Evolutionary conservation across 306 rosid species (phyloP).

Genomic region (Medicago lupulina): DNA sequence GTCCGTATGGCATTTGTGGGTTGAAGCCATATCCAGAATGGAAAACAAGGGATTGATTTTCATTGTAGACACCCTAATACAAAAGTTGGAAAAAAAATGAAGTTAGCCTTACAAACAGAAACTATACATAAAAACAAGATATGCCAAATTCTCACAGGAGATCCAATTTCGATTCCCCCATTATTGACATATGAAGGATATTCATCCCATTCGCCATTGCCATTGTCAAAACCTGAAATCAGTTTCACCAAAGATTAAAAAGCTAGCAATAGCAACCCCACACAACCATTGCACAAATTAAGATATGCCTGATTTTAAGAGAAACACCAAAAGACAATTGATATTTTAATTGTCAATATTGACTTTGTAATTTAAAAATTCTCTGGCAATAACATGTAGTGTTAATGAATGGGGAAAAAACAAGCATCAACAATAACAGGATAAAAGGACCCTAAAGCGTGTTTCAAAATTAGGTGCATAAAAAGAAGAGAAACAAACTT

Average conservation of each 20-base stretch:
- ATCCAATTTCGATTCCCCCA: slow-evolving; percentile 80
- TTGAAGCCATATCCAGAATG: slow-evolving; percentile 91
- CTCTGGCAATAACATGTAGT: background rate
- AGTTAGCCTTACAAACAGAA: slow-evolving; percentile 30
- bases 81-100: slow-evolving; percentile 17
- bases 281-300: slow-evolving; percentile 7
- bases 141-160: slow-evolving; percentile 63
- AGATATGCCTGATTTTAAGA: background rate
- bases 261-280: background rate
- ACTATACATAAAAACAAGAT: slow-evolving; percentile 17
- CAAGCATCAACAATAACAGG: background rate
- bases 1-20: slow-evolving; percentile 87
- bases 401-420: background rate
- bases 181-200: slow-evolving; percentile 74
- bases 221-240: slow-evolving; percentile 31
- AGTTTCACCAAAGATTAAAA: slow-evolving; percentile 14
- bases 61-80: slow-evolving; percentile 80
- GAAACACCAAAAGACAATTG: slow-evolving; percentile 20
- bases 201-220: slow-evolving; percentile 72
- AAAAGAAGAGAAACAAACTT: background rate
- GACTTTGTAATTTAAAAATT: background rate
- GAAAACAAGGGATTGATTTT: slow-evolving; percentile 77
- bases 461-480: background rate
- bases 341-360: slow-evolving; percentile 3
- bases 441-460: background rate